Evolutionary conservation across 768 basidiomycete genomes (phyloP).

Genomic region (Fomitopsis pulvina): DNA sequence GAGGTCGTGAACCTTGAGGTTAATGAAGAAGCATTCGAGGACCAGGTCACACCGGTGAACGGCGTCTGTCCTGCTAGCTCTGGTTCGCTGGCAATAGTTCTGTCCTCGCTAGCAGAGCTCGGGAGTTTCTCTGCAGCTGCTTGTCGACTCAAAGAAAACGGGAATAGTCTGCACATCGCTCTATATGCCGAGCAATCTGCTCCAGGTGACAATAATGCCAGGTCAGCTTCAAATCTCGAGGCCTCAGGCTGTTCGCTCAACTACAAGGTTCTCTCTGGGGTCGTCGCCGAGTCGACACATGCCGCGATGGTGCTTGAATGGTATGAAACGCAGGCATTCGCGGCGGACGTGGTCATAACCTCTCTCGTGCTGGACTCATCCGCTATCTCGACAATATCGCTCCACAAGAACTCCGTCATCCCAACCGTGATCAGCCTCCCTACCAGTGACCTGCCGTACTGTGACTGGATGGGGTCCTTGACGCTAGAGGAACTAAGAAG

Average conservation of each 20-base stretch:
- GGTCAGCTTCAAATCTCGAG: background rate
- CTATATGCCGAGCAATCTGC: constrained; percentile 14
- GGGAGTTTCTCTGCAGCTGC: constrained; percentile 24
- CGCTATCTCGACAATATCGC: background rate
- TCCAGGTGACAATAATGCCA: background rate
- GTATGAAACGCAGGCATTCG: background rate
- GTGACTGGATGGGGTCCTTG: constrained; percentile 58
- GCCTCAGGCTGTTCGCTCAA: background rate
- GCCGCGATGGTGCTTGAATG: background rate
- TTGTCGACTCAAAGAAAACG: constrained; percentile 29
- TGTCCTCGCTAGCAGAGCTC: constrained; percentile 31
- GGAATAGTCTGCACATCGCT: constrained; percentile 25
- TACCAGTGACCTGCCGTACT: constrained; percentile 40
- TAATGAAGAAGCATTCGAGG: background rate
- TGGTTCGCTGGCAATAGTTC: constrained; percentile 28
- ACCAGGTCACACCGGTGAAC: background rate
- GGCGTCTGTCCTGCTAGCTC: background rate
- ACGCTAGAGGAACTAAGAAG: constrained; percentile 53
- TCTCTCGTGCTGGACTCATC: background rate
- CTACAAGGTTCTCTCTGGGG: background rate
- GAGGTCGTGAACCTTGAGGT: background rate
- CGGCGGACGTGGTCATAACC: background rate
- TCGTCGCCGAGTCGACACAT: background rate
- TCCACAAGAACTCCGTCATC: background rate
- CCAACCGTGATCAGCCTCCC: constrained; percentile 33